phyloP scores from a whole-genome alignment of 208 protist genomes.

The Tritrichomonas musculus region DNA sequence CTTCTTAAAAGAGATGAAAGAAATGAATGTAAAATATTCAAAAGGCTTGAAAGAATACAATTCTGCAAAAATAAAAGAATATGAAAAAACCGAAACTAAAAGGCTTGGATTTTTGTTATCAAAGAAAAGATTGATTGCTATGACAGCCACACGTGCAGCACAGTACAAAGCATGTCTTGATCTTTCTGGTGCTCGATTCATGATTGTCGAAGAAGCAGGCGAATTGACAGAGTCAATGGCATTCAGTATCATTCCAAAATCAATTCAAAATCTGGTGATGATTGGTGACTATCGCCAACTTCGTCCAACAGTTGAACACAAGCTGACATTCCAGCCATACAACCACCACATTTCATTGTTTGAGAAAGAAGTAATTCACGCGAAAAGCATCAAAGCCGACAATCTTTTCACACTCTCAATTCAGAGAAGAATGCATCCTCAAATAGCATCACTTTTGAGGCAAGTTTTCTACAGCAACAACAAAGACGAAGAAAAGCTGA shows the following conservation, averaged over 20 bases:
- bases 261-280: not conserved
- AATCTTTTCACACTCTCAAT: not conserved
- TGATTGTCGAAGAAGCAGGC: slow-evolving; percentile 25
- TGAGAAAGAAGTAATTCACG: not conserved
- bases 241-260: not conserved
- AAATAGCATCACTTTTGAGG: not conserved
- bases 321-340: not conserved
- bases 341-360: not conserved
- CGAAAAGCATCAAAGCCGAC: not conserved
- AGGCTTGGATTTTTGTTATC: not conserved
- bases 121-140: not conserved
- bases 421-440: slow-evolving; percentile 18
- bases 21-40: no score
- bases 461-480: not conserved
- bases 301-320: not conserved
- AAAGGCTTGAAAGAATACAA: no score
- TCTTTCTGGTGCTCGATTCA: not conserved
- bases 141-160: not conserved
- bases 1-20: no score
- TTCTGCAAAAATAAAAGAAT: no score
- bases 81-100: no score
- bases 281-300: slow-evolving; percentile 19
- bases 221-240: not conserved
- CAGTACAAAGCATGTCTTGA: not conserved
- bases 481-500: not conserved